Evolutionary conservation across 2,329 filamentous ascomycete genomes (phyloP).

Genomic region (Colletotrichum tabaci): DNA sequence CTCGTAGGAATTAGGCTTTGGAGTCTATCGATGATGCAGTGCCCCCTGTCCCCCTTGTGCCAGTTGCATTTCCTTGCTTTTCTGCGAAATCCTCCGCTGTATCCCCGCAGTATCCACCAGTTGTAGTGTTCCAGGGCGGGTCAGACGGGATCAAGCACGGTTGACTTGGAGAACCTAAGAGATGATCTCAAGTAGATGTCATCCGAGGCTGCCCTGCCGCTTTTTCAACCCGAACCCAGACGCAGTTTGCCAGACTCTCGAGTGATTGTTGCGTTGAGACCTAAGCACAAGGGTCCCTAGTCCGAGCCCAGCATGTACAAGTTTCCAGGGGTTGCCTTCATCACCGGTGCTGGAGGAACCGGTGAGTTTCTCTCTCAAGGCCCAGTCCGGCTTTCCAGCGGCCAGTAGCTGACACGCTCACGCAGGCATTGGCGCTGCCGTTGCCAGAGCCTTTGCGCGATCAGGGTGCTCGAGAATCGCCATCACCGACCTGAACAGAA

Average conservation of each 20-base stretch:
- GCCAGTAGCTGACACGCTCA: background rate
- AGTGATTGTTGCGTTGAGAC: background rate
- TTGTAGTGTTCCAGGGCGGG: background rate
- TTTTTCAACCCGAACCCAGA: background rate
- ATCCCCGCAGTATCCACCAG: conserved; percentile 40
- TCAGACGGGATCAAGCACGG: background rate
- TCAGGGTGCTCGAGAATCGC: conserved; percentile 66
- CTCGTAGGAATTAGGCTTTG: background rate
- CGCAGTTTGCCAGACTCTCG: background rate
- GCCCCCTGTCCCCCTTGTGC: background rate
- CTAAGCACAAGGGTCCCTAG: background rate
- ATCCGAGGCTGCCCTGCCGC: background rate
- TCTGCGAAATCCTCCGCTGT: conserved; percentile 16
- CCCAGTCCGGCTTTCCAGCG: background rate
- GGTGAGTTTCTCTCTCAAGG: conserved; percentile 49
- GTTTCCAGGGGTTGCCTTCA: conserved; percentile 62
- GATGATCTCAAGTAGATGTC: conserved; percentile 5
- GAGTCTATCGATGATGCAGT: background rate
- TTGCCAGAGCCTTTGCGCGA: conserved; percentile 64
- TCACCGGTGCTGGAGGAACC: conserved; percentile 64
- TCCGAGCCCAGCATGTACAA: conserved; percentile 29
- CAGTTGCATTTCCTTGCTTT: conserved; percentile 10
- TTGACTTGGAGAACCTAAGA: conserved; percentile 14
- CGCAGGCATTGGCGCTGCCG: conserved; percentile 69
- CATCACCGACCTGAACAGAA: conserved; percentile 66